Evolutionary conservation across 106 monocot species (phyloP).

Genomic region (Xerophyta viscosa): DNA sequence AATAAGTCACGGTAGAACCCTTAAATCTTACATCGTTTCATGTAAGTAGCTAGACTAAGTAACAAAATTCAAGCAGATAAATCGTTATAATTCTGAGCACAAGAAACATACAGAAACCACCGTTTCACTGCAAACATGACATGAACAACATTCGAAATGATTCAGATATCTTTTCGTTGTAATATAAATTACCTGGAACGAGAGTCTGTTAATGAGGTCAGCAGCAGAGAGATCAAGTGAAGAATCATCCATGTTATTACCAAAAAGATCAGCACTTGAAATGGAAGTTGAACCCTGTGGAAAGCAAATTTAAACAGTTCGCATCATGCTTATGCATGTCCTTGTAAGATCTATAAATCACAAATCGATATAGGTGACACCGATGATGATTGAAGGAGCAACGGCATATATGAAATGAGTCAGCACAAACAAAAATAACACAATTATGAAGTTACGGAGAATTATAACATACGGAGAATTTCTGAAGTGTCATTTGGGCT

Average conservation of each 20-base stretch:
- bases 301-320: too few relatives aligned
- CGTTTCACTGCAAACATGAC: background rate
- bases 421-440: background rate
- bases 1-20: background rate
- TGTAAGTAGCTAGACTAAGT: background rate
- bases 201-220: slow-evolving; percentile 65
- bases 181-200: slow-evolving; percentile 92
- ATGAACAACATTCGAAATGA: too few relatives aligned
- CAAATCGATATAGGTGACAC: too few relatives aligned
- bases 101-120: background rate
- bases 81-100: too few relatives aligned
- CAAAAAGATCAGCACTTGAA: slow-evolving; percentile 92
- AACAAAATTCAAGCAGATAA: background rate
- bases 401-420: background rate
- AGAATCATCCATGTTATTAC: slow-evolving; percentile 27
- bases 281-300: slow-evolving; percentile 69
- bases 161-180: too few relatives aligned
- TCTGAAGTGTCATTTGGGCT: slow-evolving; percentile 61
- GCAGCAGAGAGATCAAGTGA: slow-evolving; percentile 52
- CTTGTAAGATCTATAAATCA: too few relatives aligned
- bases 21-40: too few relatives aligned
- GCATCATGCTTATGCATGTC: too few relatives aligned
- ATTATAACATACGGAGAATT: slow-evolving; percentile 47
- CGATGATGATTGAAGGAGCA: too few relatives aligned
- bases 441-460: background rate